Base-by-base conservation (phyloP, 768 basidiomycete species). In the Fistulinella prunicolor region DNA sequence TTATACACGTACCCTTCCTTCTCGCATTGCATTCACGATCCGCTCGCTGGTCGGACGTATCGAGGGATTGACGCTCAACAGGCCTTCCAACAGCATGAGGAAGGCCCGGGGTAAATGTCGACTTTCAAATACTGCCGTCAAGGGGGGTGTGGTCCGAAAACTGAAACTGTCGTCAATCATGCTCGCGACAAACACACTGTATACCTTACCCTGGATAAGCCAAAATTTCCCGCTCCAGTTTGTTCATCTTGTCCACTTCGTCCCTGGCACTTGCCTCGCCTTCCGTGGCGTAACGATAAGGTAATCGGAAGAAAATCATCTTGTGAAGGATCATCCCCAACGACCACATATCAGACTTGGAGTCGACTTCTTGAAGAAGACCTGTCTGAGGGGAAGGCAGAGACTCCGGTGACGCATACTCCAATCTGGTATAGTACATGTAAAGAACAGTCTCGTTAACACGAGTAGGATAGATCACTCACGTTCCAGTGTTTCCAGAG, bases 271-370 rank as follows among this genome's bases (percentile, higher is more conserved):
- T 72, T 0, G 73, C 77, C 46, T 80, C 81, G 1, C 79, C 80
- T 34, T 77, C 77, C 1, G 82, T 72, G 1, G 86, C 83, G 54
- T 90, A 83, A 16, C 74, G 77, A 60, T 93, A 97, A 0, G 95
- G 94, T 17, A 95, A 68, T 28, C 81, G 80, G 70, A 97, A 93
- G 71, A 96, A 98, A 1, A 95, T 70, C 51, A 98, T 76, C 59
- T 93, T 94, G 72, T 97, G 85, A 16, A 98, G 75, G 47, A 98
- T 90, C 87, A 98, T 93, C 53, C 94, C 94, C 14, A 98, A 75
- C 6, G 90, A 91, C 94, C 95, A 98, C 84, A 96, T 93, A 62
- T 98, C 94, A 4, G 89, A 80, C 60, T 94, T 94, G 0, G 91
- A 90, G 58, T 90, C 86, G 3, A 91, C 76, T 38, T 87, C 83